These are phyloP conservation scores for Echinosophora koreensis DNA, from an alignment of 306 rosid genomes.

Conservation along the genomic window DNA sequence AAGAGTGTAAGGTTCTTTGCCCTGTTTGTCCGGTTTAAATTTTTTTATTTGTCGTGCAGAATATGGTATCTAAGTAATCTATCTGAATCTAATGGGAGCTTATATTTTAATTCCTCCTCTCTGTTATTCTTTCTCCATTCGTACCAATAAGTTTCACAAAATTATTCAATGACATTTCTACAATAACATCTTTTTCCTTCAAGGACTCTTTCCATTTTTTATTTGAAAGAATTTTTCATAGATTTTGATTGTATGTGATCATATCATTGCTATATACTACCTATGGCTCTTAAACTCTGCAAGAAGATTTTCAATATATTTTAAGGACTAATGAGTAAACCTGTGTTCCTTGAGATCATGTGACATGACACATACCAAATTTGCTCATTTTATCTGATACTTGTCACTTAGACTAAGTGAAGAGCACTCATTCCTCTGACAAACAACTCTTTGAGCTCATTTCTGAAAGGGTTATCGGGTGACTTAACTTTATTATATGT, in stretches of 20 bases:
- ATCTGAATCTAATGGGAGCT: not conserved
- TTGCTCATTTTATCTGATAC: not conserved
- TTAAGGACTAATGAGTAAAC: not conserved
- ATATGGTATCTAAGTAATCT: conserved; percentile 32
- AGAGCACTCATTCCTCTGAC: not conserved
- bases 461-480: not conserved
- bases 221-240: not conserved
- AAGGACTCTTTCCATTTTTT: not conserved
- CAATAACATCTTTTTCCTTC: not conserved
- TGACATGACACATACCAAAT: conserved; percentile 2
- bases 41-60: not conserved
- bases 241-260: conserved; percentile 10
- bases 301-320: conserved; percentile 3
- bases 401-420: conserved; percentile 11
- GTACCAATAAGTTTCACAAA: not conserved
- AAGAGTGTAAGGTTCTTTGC: conserved; percentile 1
- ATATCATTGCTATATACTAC: not conserved
- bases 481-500: not conserved
- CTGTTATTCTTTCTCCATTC: not conserved
- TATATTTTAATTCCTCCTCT: not conserved
- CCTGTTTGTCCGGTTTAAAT: not conserved
- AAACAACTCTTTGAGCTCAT: not conserved
- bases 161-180: not conserved
- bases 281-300: conserved; percentile 7
- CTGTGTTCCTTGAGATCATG: not conserved